Conservation (phyloP, 225 moss, liverwort and hornwort species). For the Lunularia cruciata region DNA sequence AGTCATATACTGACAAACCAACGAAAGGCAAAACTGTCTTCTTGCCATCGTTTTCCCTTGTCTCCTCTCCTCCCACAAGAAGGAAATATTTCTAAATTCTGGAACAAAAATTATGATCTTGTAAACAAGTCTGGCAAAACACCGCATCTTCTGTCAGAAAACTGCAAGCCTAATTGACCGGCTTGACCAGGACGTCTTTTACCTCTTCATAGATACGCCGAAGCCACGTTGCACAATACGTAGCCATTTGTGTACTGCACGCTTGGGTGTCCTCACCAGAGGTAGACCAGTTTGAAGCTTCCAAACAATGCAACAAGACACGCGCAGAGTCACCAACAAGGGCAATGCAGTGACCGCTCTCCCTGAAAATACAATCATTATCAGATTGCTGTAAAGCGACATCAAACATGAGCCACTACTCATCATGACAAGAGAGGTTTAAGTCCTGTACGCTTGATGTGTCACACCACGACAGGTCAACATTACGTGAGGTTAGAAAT, state of each 20-base stretch:
- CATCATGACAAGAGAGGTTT: not conserved
- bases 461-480: too few relatives aligned
- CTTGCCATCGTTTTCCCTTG: not conserved
- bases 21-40: not conserved
- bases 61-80: not conserved
- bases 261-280: slow-evolving; percentile 34
- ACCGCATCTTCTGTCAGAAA: not conserved
- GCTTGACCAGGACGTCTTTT: not conserved
- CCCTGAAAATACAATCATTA: slow-evolving; percentile 47
- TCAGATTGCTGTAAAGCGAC: not conserved
- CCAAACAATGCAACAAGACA: slow-evolving; percentile 71
- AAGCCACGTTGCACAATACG: slow-evolving; percentile 83
- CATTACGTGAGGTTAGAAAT: too few relatives aligned
- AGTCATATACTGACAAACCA: too few relatives aligned
- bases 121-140: too few relatives aligned
- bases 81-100: slow-evolving; percentile 3
- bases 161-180: not conserved
- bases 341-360: slow-evolving; percentile 84
- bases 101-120: too few relatives aligned
- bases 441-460: too few relatives aligned
- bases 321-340: slow-evolving; percentile 84
- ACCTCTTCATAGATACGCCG: slow-evolving; percentile 97
- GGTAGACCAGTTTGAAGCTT: slow-evolving; percentile 55
- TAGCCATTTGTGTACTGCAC: slow-evolving; percentile 45
- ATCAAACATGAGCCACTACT: not conserved